Percentiles rank a stretch among this genome's conserved stretches.
phyloP scores from a whole-genome alignment of 1,284 basidiomycete species.

The Cryptococcus sp. region DNA sequence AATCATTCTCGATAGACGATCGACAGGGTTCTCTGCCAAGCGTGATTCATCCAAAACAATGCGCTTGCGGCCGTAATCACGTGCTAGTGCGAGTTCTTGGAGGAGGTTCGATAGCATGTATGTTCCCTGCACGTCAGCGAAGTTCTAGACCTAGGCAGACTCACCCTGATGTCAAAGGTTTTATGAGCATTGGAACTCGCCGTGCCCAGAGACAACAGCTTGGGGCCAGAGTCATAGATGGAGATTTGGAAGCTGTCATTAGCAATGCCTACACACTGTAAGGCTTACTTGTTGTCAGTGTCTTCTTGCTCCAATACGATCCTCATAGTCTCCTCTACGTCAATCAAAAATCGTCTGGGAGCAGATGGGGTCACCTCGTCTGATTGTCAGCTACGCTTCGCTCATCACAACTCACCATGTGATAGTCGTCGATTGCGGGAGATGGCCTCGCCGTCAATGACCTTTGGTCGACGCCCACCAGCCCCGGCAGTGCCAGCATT shows the following conservation, averaged over 20 bases:
- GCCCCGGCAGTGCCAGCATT: conserved; percentile 68
- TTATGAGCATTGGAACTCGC: conserved; percentile 98
- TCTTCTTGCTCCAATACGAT: conserved; percentile 97
- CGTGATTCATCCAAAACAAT: conserved; percentile 98
- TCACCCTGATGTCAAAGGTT: conserved; percentile 87
- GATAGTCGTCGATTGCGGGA: conserved; percentile 73
- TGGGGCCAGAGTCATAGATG: conserved; percentile 94
- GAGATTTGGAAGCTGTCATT: conserved; percentile 68
- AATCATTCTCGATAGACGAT: conserved; percentile 96
- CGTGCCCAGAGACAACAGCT: conserved; percentile 92
- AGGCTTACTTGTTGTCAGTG: conserved; percentile 77
- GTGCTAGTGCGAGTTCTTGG: conserved; percentile 96
- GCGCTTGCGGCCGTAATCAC: conserved; percentile 89
- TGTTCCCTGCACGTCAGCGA: conserved; percentile 66
- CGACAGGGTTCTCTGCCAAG: conserved; percentile 94
- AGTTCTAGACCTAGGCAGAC: conserved; percentile 40
- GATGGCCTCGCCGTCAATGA: conserved; percentile 74
- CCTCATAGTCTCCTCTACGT: conserved; percentile 98
- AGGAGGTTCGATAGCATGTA: conserved; percentile 99
- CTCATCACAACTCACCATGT: conserved; percentile 58
- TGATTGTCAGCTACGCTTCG: conserved; percentile 22
- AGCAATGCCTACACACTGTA: background rate
- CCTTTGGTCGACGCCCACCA: conserved; percentile 60
- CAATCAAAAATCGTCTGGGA: conserved; percentile 83
- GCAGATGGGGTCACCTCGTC: conserved; percentile 56